phyloP scores from a whole-genome alignment of 2,329 filamentous ascomycete species.

The Kalmusia sp. region DNA sequence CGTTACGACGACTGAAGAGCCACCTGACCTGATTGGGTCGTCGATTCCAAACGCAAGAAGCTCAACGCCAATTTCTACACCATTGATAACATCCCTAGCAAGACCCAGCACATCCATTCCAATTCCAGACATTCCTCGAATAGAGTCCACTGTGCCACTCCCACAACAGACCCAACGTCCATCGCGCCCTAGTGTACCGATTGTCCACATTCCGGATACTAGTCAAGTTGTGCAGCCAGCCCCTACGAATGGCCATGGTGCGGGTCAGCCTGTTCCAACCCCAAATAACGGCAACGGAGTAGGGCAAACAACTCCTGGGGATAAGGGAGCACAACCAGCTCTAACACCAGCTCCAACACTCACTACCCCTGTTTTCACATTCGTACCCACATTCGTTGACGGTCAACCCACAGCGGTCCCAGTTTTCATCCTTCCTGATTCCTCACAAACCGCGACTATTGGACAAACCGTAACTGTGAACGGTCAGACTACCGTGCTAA shows the following conservation, averaged over 20 bases:
- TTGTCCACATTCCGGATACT: neutral
- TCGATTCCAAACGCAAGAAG: neutral
- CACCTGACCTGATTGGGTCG: neutral
- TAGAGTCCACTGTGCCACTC: neutral
- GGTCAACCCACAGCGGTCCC: slow-evolving; percentile 9
- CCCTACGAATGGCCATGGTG: neutral
- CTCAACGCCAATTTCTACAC: neutral
- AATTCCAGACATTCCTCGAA: neutral
- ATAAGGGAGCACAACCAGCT: neutral
- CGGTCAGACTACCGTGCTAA: slow-evolving; percentile 12
- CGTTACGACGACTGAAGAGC: neutral
- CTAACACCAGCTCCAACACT: slow-evolving; percentile 2
- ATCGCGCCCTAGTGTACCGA: neutral
- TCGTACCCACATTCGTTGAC: slow-evolving; percentile 17
- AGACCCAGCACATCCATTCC: slow-evolving; percentile 2
- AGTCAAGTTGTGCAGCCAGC: neutral
- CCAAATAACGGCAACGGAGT: neutral
- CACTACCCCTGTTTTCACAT: slow-evolving; percentile 17
- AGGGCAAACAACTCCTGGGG: neutral
- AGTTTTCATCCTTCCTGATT: slow-evolving; percentile 13
- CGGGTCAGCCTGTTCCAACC: neutral
- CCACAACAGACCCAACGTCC: neutral
- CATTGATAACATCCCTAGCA: slow-evolving; percentile 4
- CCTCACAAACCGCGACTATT: slow-evolving; percentile 12
- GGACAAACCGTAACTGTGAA: slow-evolving; percentile 17